Conservation (phyloP, 2,329 filamentous ascomycete species). For the Pyrenophora graminea region DNA sequence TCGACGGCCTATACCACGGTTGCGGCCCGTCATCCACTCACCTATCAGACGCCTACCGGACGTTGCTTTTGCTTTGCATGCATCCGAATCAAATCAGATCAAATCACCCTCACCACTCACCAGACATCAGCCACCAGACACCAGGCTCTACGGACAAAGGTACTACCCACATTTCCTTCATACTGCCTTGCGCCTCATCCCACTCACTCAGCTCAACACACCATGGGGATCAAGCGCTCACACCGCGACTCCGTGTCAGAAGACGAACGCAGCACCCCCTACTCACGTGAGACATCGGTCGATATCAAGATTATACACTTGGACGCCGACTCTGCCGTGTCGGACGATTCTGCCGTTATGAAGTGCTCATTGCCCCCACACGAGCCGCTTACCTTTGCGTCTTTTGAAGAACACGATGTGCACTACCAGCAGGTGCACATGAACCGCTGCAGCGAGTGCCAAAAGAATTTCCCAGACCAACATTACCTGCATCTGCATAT, state of each 20-base stretch:
- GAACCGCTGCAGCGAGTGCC: constrained; percentile 83
- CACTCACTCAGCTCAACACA: constrained; percentile 14
- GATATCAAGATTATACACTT: constrained; percentile 58
- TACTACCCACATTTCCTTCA: constrained; percentile 23
- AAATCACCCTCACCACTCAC: too few species aligned
- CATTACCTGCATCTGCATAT: constrained; percentile 84
- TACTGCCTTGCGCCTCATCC: constrained; percentile 15
- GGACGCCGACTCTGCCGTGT: constrained; percentile 49
- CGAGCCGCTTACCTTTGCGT: constrained; percentile 69
- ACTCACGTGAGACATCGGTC: constrained; percentile 34
- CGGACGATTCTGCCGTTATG: constrained; percentile 59
- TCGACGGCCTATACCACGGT: not conserved
- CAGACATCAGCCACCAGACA: not conserved
- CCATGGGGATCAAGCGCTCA: constrained; percentile 64
- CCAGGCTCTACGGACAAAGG: constrained; percentile 25
- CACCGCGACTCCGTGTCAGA: constrained; percentile 56
- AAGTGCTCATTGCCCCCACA: constrained; percentile 83
- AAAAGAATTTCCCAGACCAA: constrained; percentile 83
- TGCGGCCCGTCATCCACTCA: constrained; percentile 2
- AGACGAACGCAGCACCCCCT: constrained; percentile 40
- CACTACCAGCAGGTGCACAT: constrained; percentile 83
- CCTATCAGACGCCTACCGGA: constrained; percentile 2
- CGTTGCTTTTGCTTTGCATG: not conserved
- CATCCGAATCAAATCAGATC: too few species aligned
- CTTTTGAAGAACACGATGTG: constrained; percentile 80